Evolutionary conservation across 495 filamentous ascomycete species (phyloP), one percentile per base, ranked within the genome.

Genomic region (Cercophora scortea): DNA sequence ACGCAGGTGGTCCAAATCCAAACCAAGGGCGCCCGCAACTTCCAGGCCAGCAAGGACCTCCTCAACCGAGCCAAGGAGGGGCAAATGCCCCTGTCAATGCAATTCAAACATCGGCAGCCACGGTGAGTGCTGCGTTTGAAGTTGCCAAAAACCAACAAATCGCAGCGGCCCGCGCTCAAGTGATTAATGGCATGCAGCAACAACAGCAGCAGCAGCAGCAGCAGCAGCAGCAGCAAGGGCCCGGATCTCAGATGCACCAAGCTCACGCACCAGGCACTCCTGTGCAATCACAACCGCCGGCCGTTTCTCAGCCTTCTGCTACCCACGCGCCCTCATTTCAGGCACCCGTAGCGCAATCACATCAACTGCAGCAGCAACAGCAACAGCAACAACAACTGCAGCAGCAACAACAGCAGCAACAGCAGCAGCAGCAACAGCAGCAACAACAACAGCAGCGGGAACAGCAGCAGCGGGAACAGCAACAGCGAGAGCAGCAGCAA

Each of bases 121-220:
- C 71, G 32, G 65, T 79, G 25, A 76, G 71, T 58, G 74, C 74
- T 8, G 77, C 75, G 19, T 71, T 79, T 55, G 75, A 79, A 51
- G 72, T 72, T 8, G 77, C 76, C 41, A 75, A 76, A 62, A 77
- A 71, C 32, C 72, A 77, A 46, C 76, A 79, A 51, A 47, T 75
- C 50, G 63, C 63, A 4, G 59, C 57, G 15, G 66, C 54, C 49
- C 68, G 67, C 17, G 53, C 59, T 52, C 35, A 64, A 6, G 64
- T 58, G 2, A 46, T 58, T 17, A 64, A 62, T 19, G 57, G 52
- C 3, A 42, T 61, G n/a, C 50, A 49, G 1, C 48, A 50, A 13
- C 53, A 52, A 16, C 60, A 58, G 25, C 57, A 55, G 43, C 45
- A 35, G 7, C 49, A 34, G 18, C 47, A 46, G n/a, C 50, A 49